Conservation (phyloP, 768 basidiomycete species). For the Asterophora parasitica region DNA sequence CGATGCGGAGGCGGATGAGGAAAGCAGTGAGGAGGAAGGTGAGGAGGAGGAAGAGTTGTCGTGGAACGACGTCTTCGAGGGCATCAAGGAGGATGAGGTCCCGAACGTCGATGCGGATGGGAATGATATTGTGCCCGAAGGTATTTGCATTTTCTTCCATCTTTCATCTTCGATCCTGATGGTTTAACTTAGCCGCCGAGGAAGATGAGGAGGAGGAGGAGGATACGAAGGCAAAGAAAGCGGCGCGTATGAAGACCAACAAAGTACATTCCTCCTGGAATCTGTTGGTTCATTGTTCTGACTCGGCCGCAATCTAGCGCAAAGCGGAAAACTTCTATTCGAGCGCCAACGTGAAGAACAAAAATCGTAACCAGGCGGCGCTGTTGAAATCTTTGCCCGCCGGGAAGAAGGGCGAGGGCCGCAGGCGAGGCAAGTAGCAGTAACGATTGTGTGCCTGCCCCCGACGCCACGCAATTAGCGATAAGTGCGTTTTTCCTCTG, state of each 20-base stretch:
- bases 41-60: constrained; percentile 53
- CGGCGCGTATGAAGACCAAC: constrained; percentile 86
- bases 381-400: constrained; percentile 52
- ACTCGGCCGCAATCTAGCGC: constrained; percentile 43
- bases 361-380: constrained; percentile 62
- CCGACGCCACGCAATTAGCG: constrained; percentile 9
- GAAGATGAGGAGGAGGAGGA: constrained; percentile 9
- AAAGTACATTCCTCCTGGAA: constrained; percentile 48
- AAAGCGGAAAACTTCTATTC: constrained; percentile 90
- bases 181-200: neutral
- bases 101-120: constrained; percentile 25
- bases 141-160: constrained; percentile 16
- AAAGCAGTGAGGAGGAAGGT: constrained; percentile 35
- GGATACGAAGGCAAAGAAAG: constrained; percentile 40
- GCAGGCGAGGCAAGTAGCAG: constrained; percentile 29
- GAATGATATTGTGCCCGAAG: constrained; percentile 22
- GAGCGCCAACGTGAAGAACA: constrained; percentile 82
- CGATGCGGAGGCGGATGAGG: constrained; percentile 32
- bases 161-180: constrained; percentile 10
- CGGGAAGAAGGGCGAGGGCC: constrained; percentile 43
- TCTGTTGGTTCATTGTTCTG: constrained; percentile 1
- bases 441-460: neutral
- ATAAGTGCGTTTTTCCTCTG: constrained; percentile 4
- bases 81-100: constrained; percentile 32
- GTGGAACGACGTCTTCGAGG: constrained; percentile 87